Base-by-base conservation (phyloP, 495 filamentous ascomycete species). In the Cercophora samala region DNA sequence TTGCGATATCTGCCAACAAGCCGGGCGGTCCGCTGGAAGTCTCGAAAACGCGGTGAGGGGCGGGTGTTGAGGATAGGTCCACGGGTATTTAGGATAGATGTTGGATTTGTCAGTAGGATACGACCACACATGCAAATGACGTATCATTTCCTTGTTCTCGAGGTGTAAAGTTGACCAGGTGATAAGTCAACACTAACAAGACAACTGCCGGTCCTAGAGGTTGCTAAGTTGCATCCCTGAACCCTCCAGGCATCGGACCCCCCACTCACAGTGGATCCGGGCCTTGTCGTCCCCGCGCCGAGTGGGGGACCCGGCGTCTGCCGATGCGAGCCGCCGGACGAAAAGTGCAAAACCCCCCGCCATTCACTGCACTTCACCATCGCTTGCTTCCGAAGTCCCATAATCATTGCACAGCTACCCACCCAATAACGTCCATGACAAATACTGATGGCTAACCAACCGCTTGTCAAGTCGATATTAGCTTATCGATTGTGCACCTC, bases 1-100 rank as follows among this genome's bases (percentile, higher is more conserved):
- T 77, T 21, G 68, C 66, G 13, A 68, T 77, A 24, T 68, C 68
- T 60, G 75, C 74, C 29, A 72, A 63, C 25, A 77, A 77, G 56
- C 73, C 75, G 0, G 75, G 74, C 1, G 64, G 60, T 15, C 51
- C 64, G 19, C 23, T 73, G 23, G 75, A 77, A 55, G 21, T 60
- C 5, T 67, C 62, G 18, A 76, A 75, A 67, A 68, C 37, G 37
- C 37, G 9, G 8, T 46, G 11, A 13, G 37, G 1, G 37, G 8
- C 8, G 29, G 29, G 37, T 11, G 37, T 46, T 46, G 37, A 11
- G 8, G 11, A 17, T n/a, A n/a, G n/a, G n/a, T n/a, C n/a, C n/a
- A n/a, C 6, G 9, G 37, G 1, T 11, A 46, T 46, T 32, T 32
- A 32, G 3, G 29, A 8, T 32, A 4, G 29, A 32, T 3, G 29